Evolutionary conservation across 1,284 basidiomycete species (phyloP).

Genomic region (Singerocomus inundabilis): DNA sequence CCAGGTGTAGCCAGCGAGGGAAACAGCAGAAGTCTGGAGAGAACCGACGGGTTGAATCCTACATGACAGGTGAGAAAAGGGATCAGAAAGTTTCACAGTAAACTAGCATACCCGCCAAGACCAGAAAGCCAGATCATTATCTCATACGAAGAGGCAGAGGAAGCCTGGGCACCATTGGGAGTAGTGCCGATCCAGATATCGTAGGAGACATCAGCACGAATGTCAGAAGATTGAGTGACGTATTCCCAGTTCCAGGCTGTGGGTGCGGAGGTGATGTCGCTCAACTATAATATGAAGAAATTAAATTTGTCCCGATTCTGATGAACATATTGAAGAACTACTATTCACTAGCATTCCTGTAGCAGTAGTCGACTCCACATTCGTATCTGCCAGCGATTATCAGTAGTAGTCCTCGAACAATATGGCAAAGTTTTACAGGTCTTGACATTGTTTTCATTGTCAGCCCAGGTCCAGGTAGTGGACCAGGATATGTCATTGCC

Average conservation of each 20-base stretch:
- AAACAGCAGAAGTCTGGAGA: constrained; percentile 42
- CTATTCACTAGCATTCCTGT: constrained; percentile 12
- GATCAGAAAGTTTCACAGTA: not conserved
- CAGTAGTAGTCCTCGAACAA: not conserved
- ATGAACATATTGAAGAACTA: too few species aligned
- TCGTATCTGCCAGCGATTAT: constrained; percentile 17
- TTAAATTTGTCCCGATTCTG: too few species aligned
- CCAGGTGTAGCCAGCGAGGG: constrained; percentile 52
- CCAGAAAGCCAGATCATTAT: constrained; percentile 66
- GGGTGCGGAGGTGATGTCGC: constrained; percentile 43
- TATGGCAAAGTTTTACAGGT: constrained; percentile 34
- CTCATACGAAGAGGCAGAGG: constrained; percentile 50
- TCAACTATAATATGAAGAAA: constrained; percentile 33
- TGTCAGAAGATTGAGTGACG: constrained; percentile 41
- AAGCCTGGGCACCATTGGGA: constrained; percentile 45
- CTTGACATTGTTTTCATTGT: constrained; percentile 53
- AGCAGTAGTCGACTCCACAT: constrained; percentile 20
- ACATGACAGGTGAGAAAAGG: not conserved
- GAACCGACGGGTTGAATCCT: constrained; percentile 54
- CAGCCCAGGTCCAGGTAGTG: constrained; percentile 56
- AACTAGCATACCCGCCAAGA: constrained; percentile 46
- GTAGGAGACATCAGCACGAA: constrained; percentile 59
- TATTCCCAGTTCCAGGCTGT: constrained; percentile 55
- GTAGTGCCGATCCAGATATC: constrained; percentile 55
- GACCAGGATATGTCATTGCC: constrained; percentile 50